phyloP scores from a whole-genome alignment of 495 filamentous ascomycete species.

The Tuber brumale region DNA sequence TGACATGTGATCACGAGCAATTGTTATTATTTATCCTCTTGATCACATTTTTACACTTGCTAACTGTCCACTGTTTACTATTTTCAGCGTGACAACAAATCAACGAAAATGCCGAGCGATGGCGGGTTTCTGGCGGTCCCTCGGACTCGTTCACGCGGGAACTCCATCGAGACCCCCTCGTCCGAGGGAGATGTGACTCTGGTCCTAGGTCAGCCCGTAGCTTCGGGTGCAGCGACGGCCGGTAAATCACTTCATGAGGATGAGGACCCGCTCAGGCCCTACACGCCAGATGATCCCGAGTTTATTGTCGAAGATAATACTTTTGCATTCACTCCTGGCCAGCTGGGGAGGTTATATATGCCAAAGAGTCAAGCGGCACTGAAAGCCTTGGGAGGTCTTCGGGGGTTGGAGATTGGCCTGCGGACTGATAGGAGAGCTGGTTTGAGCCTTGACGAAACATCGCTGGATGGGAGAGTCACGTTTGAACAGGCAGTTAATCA shows the following conservation, averaged over 20 bases:
- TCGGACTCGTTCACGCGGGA: constrained; percentile 55
- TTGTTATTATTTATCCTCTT: neutral
- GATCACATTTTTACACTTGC: neutral
- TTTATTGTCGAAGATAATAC: constrained; percentile 69
- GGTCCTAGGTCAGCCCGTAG: constrained; percentile 38
- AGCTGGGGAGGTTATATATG: constrained; percentile 69
- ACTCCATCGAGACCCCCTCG: constrained; percentile 57
- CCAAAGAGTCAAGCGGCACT: constrained; percentile 76
- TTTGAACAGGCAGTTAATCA: constrained; percentile 59
- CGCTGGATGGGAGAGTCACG: constrained; percentile 56
- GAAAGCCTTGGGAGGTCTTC: constrained; percentile 68
- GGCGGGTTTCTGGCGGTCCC: constrained; percentile 61
- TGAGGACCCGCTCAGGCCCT: constrained; percentile 59
- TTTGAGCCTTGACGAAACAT: constrained; percentile 66
- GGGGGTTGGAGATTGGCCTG: constrained; percentile 69
- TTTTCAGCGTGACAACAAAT: constrained; percentile 3
- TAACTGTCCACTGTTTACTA: neutral
- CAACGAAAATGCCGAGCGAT: neutral
- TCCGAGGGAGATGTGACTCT: constrained; percentile 52
- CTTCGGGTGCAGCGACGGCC: constrained; percentile 6
- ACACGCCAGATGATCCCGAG: constrained; percentile 63
- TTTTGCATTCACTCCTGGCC: constrained; percentile 77
- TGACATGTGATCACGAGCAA: neutral
- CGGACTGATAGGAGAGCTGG: constrained; percentile 62
- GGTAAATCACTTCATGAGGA: constrained; percentile 46